A percentile compares a stretch with the other conserved stretches of the same genome.
Evolutionary conservation across 371 early-diverging fungal species (phyloP).

Genomic region (Zychaea mexicana): DNA sequence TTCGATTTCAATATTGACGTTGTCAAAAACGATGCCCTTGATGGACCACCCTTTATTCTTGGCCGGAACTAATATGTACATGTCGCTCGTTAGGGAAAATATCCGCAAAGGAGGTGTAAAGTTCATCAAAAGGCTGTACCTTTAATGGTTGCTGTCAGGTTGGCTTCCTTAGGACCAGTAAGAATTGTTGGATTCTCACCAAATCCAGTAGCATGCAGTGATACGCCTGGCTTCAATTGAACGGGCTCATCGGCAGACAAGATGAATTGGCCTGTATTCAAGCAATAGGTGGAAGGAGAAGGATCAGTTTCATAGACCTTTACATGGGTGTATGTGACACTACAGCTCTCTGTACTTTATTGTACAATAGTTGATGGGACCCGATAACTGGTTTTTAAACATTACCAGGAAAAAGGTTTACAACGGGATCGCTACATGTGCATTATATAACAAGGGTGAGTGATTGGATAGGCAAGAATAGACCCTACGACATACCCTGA

Average conservation of each 20-base stretch:
- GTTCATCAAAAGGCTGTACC: slow-evolving; percentile 10
- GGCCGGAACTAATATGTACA: slow-evolving; percentile 17
- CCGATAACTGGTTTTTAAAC: too few relatives aligned
- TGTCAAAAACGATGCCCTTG: slow-evolving; percentile 42
- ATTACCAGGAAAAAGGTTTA: slow-evolving; percentile 29
- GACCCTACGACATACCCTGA: slow-evolving; percentile 13
- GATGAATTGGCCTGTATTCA: slow-evolving; percentile 18
- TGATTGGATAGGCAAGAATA: background rate
- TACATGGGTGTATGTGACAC: too few relatives aligned
- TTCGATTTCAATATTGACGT: slow-evolving; percentile 34
- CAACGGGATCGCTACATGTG: slow-evolving; percentile 25
- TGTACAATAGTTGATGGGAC: too few relatives aligned
- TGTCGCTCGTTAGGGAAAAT: background rate
- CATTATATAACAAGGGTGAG: background rate
- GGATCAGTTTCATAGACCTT: background rate
- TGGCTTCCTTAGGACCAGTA: background rate
- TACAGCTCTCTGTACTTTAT: too few relatives aligned
- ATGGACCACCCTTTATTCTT: slow-evolving; percentile 35
- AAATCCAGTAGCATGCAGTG: slow-evolving; percentile 12
- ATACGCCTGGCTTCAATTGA: slow-evolving; percentile 17
- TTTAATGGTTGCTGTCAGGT: slow-evolving; percentile 12
- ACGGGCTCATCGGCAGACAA: slow-evolving; percentile 13
- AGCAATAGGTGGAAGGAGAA: background rate
- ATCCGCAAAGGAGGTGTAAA: background rate
- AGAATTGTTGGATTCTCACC: slow-evolving; percentile 15